Conservation (phyloP, 371 early-diverging fungal genomes). For the Mortierella sp. region DNA sequence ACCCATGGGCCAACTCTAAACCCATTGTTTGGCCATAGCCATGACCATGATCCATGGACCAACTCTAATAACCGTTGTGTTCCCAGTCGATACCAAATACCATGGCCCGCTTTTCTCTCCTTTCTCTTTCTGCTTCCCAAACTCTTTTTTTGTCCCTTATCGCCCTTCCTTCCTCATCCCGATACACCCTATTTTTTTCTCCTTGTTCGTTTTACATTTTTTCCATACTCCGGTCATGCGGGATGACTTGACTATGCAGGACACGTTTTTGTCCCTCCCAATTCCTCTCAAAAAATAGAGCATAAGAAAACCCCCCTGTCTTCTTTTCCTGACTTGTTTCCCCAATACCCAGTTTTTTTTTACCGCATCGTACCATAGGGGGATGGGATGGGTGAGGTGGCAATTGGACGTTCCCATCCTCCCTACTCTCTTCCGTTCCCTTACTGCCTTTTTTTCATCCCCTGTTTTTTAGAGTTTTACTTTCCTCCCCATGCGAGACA, state of each 20-base stretch:
- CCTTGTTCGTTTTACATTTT: neutral
- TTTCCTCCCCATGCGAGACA: conserved; percentile 4
- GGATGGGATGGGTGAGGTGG: neutral
- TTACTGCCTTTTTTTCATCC: neutral
- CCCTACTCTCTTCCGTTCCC: neutral
- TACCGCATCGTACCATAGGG: neutral
- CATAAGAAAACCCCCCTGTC: too few relatives aligned
- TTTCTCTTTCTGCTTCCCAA: neutral
- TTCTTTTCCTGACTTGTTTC: neutral
- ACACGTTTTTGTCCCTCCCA: neutral
- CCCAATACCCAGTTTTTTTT: neutral
- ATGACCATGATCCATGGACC: neutral
- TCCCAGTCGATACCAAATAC: neutral
- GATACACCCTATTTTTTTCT: neutral
- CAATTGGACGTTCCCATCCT: neutral
- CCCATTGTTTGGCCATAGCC: too few relatives aligned
- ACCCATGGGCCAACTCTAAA: conserved; percentile 5
- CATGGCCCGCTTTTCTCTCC: neutral
- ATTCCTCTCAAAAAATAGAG: neutral
- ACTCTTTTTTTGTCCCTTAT: neutral
- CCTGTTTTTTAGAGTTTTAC: conserved; percentile 10
- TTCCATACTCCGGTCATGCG: conserved; percentile 6
- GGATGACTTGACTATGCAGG: conserved; percentile 11
- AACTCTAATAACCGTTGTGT: too few relatives aligned
- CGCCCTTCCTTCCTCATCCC: neutral